phyloP scores from a whole-genome alignment of 2,329 filamentous ascomycete species.

The Blastomyces emzantsi region DNA sequence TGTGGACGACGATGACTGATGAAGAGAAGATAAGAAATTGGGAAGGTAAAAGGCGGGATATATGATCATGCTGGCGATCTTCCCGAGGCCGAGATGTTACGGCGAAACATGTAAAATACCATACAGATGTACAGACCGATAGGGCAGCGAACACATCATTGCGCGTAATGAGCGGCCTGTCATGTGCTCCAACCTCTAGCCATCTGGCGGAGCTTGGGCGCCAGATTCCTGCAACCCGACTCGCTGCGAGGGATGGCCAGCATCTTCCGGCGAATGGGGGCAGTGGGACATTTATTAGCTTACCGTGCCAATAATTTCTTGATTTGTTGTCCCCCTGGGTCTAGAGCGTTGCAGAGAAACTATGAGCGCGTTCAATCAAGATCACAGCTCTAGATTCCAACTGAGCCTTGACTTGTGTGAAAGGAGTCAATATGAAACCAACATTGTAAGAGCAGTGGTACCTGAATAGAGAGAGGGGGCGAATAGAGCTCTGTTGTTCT shows the following conservation, averaged over 20 bases:
- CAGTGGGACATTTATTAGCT: neutral
- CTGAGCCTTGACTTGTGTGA: neutral
- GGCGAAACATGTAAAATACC: neutral
- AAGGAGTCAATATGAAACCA: neutral
- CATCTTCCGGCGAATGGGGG: constrained; percentile 1
- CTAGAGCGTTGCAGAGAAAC: neutral
- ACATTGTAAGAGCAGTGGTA: neutral
- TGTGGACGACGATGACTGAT: neutral
- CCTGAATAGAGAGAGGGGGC: neutral
- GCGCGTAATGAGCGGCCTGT: neutral
- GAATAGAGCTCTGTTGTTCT: neutral
- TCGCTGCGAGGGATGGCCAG: neutral
- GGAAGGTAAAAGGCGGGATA: neutral
- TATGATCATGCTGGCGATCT: neutral
- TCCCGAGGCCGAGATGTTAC: neutral
- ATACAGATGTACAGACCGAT: constrained; percentile 5
- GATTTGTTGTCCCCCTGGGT: neutral
- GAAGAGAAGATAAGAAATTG: neutral
- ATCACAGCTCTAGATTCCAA: neutral
- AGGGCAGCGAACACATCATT: constrained; percentile 7
- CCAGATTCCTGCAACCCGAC: constrained; percentile 1
- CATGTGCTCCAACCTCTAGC: constrained; percentile 5
- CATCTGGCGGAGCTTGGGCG: neutral
- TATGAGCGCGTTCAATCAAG: neutral
- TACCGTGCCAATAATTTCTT: neutral